Base-by-base conservation (phyloP, 2,329 filamentous ascomycete genomes). In the Colletotrichum sp. region DNA sequence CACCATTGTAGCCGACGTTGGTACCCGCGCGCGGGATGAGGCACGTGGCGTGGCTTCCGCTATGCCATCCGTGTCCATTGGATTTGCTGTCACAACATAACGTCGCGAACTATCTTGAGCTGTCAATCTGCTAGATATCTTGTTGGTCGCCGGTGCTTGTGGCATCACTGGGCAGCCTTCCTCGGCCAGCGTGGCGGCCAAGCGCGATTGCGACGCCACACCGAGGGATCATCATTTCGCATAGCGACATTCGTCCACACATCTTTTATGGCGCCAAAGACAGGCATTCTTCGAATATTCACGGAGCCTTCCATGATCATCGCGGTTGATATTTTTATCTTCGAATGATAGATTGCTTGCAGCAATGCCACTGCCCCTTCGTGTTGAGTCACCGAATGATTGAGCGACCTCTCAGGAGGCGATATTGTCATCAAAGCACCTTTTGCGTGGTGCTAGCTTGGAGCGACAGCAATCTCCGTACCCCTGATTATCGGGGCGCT, bases 21-120 rank as follows among this genome's bases (percentile, higher is more conserved):
- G 25, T 63, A 63, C 57, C 69, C 69, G 57, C 55, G 52, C 68
- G 32, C 55, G 44, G 32, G 39, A 52, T 39, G 48, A n/a, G 63
- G 71, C 74, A 76, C 59, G 74, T 70, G 74, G 74, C 59, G 48
- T 74, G 57, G 55, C 55, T 66, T 25, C 69, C 63, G 36, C 27
- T 34, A n/a, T 52, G 5, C 25, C 48, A 19, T 22, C 27, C 28
- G 59, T 22, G 55, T 59, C 32, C 9, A 52, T 48, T 71, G 32
- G 57, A 12, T 34, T n/a, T 52, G 22, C 19, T 48, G 8, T 55
- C 30, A 63, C 13, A 4, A 63, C 59, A 34, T 22, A n/a, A 34
- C 13, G 19, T 8, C 59, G 19, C 32, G 27, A 22, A 61, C n/a
- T 5, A 22, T 34, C 59, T 13, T 22, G 4, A 34, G 27, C 16